Base-by-base conservation (phyloP, 306 rosid species). In the Lagenaria siceraria region DNA sequence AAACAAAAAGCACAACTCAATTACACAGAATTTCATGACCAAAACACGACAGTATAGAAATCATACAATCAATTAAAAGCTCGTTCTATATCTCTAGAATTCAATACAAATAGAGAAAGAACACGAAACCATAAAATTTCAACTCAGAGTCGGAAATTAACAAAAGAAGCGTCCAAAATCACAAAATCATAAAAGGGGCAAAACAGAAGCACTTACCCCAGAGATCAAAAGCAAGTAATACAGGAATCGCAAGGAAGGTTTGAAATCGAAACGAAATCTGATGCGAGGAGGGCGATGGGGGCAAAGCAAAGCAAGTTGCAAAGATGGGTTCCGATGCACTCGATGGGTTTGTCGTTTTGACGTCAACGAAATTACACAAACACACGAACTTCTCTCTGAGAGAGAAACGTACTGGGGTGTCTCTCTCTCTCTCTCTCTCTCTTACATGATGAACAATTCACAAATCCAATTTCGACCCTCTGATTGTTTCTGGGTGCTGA, bases 301-400 rank as follows among this genome's bases (percentile, higher is more conserved):
- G n/a, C 49, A 74, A 51, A 19, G 42, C 29, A 19, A 38, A 18
- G 77, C 27, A 52, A 52, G 29, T 52, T 21, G 48, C 61, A 10
- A 74, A 65, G 72, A 11, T 46, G 73, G 73, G 48, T 63, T 42
- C 42, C 33, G 59, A 66, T 64, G 76, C 59, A 53, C 54, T 19
- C 75, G 60, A 21, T 66, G 74, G 80, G 24, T 78, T 65, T 22
- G 75, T 21, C 66, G 48, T 52, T 70, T 33, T 64, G 75, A 35
- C 80, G 43, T 52, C 74, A 77, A 77, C 80, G 61, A 61, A 18
- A 63, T 56, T 38, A 53, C 53, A 22, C 78, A 55, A 15, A 51
- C 21, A 51, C 78, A 42, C 69, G 54, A 43, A 61, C 21, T 64
- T 31, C 7, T 63, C 43, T 38, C 15, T 14, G 2, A 77, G 59